Evolutionary conservation across 306 rosid genomes (phyloP).

Genomic region (Benincasa hispida): DNA sequence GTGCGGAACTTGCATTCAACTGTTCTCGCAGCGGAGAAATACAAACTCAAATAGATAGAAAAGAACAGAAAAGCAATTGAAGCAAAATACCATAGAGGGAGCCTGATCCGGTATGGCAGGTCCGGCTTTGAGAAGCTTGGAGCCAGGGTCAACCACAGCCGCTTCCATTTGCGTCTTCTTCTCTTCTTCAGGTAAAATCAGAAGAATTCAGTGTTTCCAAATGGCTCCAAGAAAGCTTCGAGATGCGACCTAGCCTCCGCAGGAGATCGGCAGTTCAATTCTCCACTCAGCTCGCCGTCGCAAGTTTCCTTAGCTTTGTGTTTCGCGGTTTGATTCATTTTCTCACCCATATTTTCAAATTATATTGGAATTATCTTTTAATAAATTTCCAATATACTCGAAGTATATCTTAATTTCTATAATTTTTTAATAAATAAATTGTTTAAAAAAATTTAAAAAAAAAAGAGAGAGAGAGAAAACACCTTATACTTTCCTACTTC

Average conservation of each 20-base stretch:
- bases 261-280: background rate
- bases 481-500: too few relatives aligned
- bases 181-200: background rate
- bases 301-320: background rate
- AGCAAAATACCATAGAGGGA: slow-evolving; percentile 57
- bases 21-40: background rate
- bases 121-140: slow-evolving; percentile 87
- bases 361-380: background rate
- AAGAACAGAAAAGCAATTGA: background rate
- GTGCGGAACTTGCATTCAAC: background rate
- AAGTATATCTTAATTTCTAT: too few relatives aligned
- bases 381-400: background rate
- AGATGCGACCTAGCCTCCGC: background rate
- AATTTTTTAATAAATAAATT: too few relatives aligned
- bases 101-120: slow-evolving; percentile 92
- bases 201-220: background rate
- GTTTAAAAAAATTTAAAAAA: too few relatives aligned
- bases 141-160: slow-evolving; percentile 75
- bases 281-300: background rate
- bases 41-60: background rate
- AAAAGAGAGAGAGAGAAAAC: too few relatives aligned
- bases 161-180: slow-evolving; percentile 45
- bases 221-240: background rate
- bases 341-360: background rate
- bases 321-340: background rate